phyloP scores from a whole-genome alignment of 371 early-diverging fungal species.

The Coemansia sp. region DNA sequence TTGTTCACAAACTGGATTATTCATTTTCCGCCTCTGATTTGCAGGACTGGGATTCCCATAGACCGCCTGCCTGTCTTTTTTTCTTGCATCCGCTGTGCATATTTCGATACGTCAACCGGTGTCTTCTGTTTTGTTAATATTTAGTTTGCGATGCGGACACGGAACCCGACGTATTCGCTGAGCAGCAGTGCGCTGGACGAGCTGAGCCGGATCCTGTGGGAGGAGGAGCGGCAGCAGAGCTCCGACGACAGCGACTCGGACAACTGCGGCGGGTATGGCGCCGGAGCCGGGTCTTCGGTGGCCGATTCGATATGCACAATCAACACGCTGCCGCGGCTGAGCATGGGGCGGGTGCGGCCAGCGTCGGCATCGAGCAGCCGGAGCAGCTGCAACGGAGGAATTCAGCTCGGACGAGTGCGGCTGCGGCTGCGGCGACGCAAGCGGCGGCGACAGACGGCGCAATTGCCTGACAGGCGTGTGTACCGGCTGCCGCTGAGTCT shows the following conservation, averaged over 20 bases:
- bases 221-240: background rate
- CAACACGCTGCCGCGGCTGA: constrained; percentile 32
- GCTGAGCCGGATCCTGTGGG: constrained; percentile 11
- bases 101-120: background rate
- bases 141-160: constrained; percentile 2
- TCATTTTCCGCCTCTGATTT: background rate
- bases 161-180: constrained; percentile 21
- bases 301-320: constrained; percentile 43
- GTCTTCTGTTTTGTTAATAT: background rate
- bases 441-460: constrained; percentile 9
- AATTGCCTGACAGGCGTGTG: constrained; percentile 4
- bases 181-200: constrained; percentile 33
- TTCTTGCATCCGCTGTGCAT: constrained; percentile 1
- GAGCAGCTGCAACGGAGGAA: constrained; percentile 2
- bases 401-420: constrained; percentile 13
- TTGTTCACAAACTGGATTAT: background rate
- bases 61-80: background rate
- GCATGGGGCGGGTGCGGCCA: constrained; percentile 13
- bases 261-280: constrained; percentile 7
- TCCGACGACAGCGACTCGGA: background rate
- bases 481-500: constrained; percentile 36
- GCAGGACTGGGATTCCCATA: no score
- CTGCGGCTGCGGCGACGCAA: constrained; percentile 7
- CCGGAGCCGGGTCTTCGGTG: constrained; percentile 9
- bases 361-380: constrained; percentile 1